Percentiles rank a stretch among this genome's conserved stretches.
These are phyloP conservation scores for Trichoderma breve DNA, from an alignment of 2,329 filamentous ascomycete species.

Conservation along the genomic window DNA sequence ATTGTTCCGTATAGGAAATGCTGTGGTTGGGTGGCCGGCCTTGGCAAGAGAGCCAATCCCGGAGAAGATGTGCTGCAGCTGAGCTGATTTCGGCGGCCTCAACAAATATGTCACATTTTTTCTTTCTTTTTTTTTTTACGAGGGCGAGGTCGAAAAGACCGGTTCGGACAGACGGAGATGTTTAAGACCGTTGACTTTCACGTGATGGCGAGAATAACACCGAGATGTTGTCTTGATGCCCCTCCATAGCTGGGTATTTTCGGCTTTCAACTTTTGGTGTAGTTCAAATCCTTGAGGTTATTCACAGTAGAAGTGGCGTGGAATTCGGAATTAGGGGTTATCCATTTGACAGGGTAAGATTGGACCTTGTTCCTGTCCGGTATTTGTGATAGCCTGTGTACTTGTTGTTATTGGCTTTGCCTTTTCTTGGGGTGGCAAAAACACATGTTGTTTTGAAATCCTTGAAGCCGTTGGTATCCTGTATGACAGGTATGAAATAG, in stretches of 20 bases:
- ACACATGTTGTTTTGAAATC: background rate
- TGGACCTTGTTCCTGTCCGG: background rate
- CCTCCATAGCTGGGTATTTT: background rate
- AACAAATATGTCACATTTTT: background rate
- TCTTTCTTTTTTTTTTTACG: background rate
- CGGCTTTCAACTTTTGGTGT: background rate
- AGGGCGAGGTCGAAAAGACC: background rate
- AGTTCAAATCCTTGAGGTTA: background rate
- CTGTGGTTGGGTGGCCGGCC: background rate
- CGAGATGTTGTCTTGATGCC: background rate
- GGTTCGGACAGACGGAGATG: background rate
- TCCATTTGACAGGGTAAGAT: background rate
- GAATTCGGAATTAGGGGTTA: background rate
- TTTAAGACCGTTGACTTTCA: background rate
- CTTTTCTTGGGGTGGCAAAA: background rate
- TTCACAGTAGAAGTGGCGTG: background rate
- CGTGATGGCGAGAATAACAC: background rate
- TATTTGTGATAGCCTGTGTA: background rate
- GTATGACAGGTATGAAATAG: background rate
- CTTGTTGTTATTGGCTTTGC: background rate
- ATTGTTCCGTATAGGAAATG: background rate
- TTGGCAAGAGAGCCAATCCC: background rate
- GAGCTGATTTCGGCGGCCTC: constrained; percentile 9
- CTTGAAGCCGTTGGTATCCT: background rate
- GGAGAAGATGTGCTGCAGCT: background rate